Evolutionary conservation across 805 yeast genomes (phyloP).

Genomic region (Wickerhamiella kazuoi): DNA sequence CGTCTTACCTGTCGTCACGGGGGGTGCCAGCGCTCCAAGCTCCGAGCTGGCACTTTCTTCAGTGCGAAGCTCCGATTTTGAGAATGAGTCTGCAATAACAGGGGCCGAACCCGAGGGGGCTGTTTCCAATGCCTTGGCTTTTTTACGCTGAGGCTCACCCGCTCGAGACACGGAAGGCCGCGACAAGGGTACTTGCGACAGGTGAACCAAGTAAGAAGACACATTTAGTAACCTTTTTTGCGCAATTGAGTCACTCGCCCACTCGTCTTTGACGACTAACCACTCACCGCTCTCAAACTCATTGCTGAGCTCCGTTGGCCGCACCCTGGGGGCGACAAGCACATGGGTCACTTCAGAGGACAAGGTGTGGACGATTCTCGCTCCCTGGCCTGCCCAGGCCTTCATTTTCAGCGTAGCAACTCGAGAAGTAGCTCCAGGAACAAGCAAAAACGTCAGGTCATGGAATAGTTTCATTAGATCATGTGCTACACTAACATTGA

Average conservation of each 20-base stretch:
- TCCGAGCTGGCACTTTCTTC: background rate
- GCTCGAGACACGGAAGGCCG: no score
- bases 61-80: background rate
- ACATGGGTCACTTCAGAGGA: background rate
- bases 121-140: background rate
- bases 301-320: constrained; percentile 2
- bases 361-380: background rate
- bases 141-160: no score
- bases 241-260: constrained; percentile 22
- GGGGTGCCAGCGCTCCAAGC: background rate
- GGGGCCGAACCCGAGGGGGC: background rate
- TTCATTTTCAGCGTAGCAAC: background rate
- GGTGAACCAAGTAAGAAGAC: background rate
- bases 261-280: constrained; percentile 10
- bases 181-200: no score
- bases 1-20: no score
- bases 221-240: background rate
- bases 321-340: background rate
- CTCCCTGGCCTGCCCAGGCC: background rate
- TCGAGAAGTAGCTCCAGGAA: background rate
- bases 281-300: constrained; percentile 3
- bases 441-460: background rate
- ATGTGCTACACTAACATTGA: no score
- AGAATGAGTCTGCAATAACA: background rate
- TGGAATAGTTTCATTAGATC: background rate